A percentile compares a stretch with the other conserved stretches of the same genome.
Evolutionary conservation across 805 yeast genomes (phyloP).

Genomic region (Cyberlindnera americana): DNA sequence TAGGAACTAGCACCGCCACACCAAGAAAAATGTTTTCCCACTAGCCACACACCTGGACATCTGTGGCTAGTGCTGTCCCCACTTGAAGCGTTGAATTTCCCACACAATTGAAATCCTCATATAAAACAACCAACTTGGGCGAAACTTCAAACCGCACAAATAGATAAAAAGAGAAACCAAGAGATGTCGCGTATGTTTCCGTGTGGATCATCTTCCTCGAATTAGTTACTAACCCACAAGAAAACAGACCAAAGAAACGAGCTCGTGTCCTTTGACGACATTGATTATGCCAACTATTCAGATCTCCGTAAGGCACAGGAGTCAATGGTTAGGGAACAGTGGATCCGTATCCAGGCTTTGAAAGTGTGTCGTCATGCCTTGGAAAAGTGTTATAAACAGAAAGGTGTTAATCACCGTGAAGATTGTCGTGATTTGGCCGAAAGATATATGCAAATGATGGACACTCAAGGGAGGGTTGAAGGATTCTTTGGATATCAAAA

Average conservation of each 20-base stretch:
- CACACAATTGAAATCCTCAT: too few species aligned
- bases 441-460: conserved; percentile 72
- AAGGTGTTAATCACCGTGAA: conserved; percentile 67
- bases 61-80: too few species aligned
- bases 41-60: too few species aligned
- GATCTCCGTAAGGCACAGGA: conserved; percentile 72
- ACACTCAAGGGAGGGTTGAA: conserved; percentile 53
- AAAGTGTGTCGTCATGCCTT: conserved; percentile 70
- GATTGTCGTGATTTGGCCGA: conserved; percentile 79
- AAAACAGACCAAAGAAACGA: conserved; percentile 53
- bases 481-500: conserved; percentile 86
- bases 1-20: too few species aligned
- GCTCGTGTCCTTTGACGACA: conserved; percentile 77
- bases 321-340: conserved; percentile 75
- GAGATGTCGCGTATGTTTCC: conserved; percentile 10
- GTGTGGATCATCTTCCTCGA: too few species aligned
- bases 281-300: conserved; percentile 63
- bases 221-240: too few species aligned
- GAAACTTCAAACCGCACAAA: too few species aligned
- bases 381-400: conserved; percentile 61
- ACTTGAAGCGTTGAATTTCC: too few species aligned
- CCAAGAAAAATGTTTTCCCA: too few species aligned
- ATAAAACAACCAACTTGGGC: too few species aligned
- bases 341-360: conserved; percentile 65
- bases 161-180: too few species aligned